Conservation (phyloP, 2,329 filamentous ascomycete genomes). For the Colletotrichum graminicola region DNA sequence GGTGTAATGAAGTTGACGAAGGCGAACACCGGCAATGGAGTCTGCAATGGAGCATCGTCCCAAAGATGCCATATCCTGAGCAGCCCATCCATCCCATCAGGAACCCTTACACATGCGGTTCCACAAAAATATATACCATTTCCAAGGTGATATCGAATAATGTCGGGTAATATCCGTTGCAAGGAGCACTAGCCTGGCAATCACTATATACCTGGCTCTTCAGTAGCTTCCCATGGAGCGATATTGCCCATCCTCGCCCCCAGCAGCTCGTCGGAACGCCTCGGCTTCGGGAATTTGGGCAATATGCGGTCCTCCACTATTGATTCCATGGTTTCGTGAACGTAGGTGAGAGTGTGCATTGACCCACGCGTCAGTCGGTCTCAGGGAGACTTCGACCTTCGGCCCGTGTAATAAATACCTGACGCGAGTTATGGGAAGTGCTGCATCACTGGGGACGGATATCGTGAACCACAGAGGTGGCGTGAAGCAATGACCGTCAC, state of each 20-base stretch:
- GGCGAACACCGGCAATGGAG: neutral
- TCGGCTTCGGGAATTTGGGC: neutral
- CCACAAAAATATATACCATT: neutral
- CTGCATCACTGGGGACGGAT: too few species aligned
- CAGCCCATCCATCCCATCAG: constrained; percentile 5
- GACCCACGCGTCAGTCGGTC: too few species aligned
- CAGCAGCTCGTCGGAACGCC: neutral
- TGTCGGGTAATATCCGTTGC: neutral
- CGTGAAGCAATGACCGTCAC: neutral
- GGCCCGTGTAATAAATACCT: neutral
- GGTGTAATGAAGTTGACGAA: neutral
- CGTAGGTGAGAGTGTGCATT: neutral
- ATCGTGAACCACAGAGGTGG: neutral
- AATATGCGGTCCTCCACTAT: neutral
- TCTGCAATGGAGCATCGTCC: neutral
- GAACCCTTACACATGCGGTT: neutral
- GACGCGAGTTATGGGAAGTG: neutral
- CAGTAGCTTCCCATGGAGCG: neutral
- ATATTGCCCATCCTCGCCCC: neutral
- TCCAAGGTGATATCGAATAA: neutral
- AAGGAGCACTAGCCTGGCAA: too few species aligned
- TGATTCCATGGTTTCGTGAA: neutral
- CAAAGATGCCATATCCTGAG: constrained; percentile 7
- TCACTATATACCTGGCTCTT: neutral
- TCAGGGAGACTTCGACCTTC: neutral